Conservation (phyloP, 768 basidiomycete species). For the Melanogaster broomeanus region DNA sequence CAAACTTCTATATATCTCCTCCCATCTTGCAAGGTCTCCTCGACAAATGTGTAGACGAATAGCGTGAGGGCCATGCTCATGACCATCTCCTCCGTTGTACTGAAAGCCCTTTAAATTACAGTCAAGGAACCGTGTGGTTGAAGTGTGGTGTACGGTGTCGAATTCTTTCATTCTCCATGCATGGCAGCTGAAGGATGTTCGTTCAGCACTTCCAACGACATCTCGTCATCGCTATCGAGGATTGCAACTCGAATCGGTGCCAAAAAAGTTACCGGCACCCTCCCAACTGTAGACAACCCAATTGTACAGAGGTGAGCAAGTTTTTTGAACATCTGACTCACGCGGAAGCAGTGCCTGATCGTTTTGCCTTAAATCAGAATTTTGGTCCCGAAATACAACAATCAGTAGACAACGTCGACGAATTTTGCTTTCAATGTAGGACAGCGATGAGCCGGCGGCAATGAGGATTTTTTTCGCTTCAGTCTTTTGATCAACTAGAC, state of each 20-base stretch:
- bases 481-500: neutral
- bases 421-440: conserved; percentile 70
- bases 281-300: conserved; percentile 50
- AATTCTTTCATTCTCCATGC: conserved; percentile 5
- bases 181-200: conserved; percentile 12
- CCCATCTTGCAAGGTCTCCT: neutral
- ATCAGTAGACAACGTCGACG: conserved; percentile 69
- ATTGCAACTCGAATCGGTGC: conserved; percentile 67
- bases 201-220: conserved; percentile 79
- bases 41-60: conserved; percentile 69
- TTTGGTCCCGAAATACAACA: conserved; percentile 70
- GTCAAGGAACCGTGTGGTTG: conserved; percentile 77
- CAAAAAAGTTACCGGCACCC: conserved; percentile 65
- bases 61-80: conserved; percentile 54
- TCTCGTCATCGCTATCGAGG: conserved; percentile 69
- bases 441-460: conserved; percentile 48
- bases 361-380: conserved; percentile 41
- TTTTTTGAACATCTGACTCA: conserved; percentile 10
- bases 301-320: conserved; percentile 57
- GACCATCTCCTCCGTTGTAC: neutral
- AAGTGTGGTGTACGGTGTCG: conserved; percentile 59
- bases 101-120: conserved; percentile 31
- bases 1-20: neutral
- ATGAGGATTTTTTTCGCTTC: conserved; percentile 7
- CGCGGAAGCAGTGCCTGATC: conserved; percentile 13